These are phyloP conservation scores for Tolypocladium ovalisporum DNA, from an alignment of 2,329 filamentous ascomycete genomes.

Conservation along the genomic window DNA sequence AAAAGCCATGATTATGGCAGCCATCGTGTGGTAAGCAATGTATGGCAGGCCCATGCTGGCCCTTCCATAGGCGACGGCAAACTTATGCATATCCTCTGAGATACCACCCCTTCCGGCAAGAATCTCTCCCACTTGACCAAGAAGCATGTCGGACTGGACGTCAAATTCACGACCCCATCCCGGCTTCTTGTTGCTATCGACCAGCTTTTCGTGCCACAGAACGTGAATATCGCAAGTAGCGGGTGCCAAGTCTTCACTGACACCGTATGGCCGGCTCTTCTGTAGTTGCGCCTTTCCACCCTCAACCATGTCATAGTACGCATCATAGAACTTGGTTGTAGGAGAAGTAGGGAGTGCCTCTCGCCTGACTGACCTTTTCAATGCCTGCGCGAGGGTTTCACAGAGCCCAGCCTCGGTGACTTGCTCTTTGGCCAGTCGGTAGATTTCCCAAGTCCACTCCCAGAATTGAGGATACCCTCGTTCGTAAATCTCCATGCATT, in stretches of 20 bases:
- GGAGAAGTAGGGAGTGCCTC: background rate
- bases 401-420: constrained; percentile 3
- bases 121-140: constrained; percentile 1
- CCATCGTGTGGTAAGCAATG: constrained; percentile 3
- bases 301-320: constrained; percentile 3
- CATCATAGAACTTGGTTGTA: background rate
- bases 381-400: constrained; percentile 2
- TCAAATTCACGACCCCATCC: constrained; percentile 5
- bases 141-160: background rate
- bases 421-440: constrained; percentile 1
- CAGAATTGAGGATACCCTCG: constrained; percentile 1
- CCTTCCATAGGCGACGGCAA: constrained; percentile 4
- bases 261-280: constrained; percentile 1
- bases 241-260: background rate
- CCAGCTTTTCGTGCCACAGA: constrained; percentile 4
- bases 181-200: background rate
- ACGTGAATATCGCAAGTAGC: background rate
- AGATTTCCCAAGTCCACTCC: constrained; percentile 5
- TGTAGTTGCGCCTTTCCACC: background rate
- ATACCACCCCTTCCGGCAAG: background rate
- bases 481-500: constrained; percentile 2
- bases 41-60: constrained; percentile 4
- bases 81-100: constrained; percentile 3
- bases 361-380: background rate
- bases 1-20: constrained; percentile 2